phyloP scores from a whole-genome alignment of 1,139 yeast genomes.

The Yamadazyma conglobata region DNA sequence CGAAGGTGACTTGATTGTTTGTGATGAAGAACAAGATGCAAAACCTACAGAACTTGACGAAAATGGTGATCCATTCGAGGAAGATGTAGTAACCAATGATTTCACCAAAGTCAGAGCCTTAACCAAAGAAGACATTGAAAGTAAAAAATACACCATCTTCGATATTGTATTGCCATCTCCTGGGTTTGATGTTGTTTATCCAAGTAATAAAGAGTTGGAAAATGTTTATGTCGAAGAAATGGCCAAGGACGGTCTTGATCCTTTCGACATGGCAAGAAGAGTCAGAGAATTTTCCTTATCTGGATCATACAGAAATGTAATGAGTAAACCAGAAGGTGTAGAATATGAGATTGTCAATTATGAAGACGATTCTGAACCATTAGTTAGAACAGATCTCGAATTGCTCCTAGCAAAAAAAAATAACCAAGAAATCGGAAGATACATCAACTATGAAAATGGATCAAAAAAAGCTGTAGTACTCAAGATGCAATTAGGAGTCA shows the following conservation, averaged over 20 bases:
- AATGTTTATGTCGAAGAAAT: constrained; percentile 68
- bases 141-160: constrained; percentile 60
- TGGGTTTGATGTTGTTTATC: constrained; percentile 85
- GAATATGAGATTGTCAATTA: constrained; percentile 67
- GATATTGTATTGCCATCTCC: constrained; percentile 94
- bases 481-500: constrained; percentile 74
- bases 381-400: constrained; percentile 82
- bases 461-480: constrained; percentile 67
- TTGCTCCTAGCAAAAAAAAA: constrained; percentile 46
- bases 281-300: constrained; percentile 87
- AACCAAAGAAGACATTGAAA: constrained; percentile 67
- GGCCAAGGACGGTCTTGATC: constrained; percentile 81
- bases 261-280: constrained; percentile 77
- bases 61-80: constrained; percentile 51
- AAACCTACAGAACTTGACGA: constrained; percentile 30
- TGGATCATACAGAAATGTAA: constrained; percentile 81
- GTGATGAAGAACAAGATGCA: constrained; percentile 20
- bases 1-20: constrained; percentile 79
- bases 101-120: constrained; percentile 65
- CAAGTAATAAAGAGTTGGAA: constrained; percentile 58
- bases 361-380: constrained; percentile 57
- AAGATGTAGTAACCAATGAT: constrained; percentile 56
- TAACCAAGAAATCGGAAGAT: constrained; percentile 19
- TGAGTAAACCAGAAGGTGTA: constrained; percentile 63
- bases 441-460: constrained; percentile 32